phyloP scores from a whole-genome alignment of 805 yeast species.

The Yarrowia yakushimensis region DNA sequence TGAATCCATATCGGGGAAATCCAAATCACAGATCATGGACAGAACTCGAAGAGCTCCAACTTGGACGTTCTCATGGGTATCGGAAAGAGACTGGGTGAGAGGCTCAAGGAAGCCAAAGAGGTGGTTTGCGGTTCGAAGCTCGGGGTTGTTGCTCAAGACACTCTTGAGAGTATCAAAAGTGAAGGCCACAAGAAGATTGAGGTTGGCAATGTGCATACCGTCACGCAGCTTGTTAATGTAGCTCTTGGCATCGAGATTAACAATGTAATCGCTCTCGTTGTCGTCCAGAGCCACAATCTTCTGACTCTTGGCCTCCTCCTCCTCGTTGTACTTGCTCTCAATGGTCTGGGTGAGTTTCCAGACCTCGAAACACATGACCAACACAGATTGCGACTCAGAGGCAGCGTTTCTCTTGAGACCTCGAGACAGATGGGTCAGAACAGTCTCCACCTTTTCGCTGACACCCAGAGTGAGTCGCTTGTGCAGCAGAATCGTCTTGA shows the following conservation, averaged over 20 bases:
- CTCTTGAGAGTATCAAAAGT: slow-evolving; percentile 71
- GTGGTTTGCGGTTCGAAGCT: slow-evolving; percentile 55
- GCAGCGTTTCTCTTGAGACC: slow-evolving; percentile 75
- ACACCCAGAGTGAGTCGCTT: slow-evolving; percentile 65
- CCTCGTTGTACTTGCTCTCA: slow-evolving; percentile 34
- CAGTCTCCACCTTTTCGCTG: slow-evolving; percentile 73
- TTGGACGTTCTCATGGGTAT: slow-evolving; percentile 76
- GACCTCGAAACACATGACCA: slow-evolving; percentile 71
- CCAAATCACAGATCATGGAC: slow-evolving; percentile 56
- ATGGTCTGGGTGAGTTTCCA: slow-evolving; percentile 44
- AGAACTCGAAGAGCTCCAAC: slow-evolving; percentile 63
- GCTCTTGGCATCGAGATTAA: slow-evolving; percentile 55
- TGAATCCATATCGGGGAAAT: slow-evolving; percentile 52
- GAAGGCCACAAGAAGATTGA: slow-evolving; percentile 65
- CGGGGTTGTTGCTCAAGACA: slow-evolving; percentile 61
- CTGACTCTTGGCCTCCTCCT: slow-evolving; percentile 23
- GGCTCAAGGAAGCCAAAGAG: slow-evolving; percentile 73
- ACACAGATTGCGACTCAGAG: slow-evolving; percentile 52
- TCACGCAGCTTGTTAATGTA: neutral
- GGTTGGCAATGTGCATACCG: slow-evolving; percentile 48
- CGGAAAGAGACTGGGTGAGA: slow-evolving; percentile 54
- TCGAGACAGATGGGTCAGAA: slow-evolving; percentile 68
- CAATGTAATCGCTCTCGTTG: slow-evolving; percentile 62
- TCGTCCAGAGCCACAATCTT: slow-evolving; percentile 31
- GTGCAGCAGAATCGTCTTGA: slow-evolving; percentile 55